Percentiles rank a stretch among this genome's conserved stretches.
Evolutionary conservation across 352 stramenopile genomes (phyloP).

Genomic region (Phytopythium ostracodes): DNA sequence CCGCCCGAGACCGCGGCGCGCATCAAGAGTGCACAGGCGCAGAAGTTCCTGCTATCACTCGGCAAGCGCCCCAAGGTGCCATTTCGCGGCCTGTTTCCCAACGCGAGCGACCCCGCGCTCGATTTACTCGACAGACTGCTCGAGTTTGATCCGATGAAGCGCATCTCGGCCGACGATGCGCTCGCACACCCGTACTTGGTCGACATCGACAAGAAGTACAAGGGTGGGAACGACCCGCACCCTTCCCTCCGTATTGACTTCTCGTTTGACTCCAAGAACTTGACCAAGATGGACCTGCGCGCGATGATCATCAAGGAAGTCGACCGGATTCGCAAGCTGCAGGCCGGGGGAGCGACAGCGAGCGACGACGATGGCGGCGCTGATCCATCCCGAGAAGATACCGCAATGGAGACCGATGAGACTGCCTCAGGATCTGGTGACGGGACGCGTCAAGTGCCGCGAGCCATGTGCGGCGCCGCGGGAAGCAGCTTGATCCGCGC

Average conservation of each 20-base stretch:
- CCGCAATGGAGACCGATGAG: conserved; percentile 7
- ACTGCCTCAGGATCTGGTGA: background rate
- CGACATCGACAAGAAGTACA: conserved; percentile 64
- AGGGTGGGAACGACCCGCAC: conserved; percentile 29
- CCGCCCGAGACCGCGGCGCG: conserved; percentile 30
- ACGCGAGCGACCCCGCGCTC: conserved; percentile 42
- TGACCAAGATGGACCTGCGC: conserved; percentile 62
- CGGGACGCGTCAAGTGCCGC: too few relatives aligned
- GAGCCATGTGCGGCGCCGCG: conserved; percentile 7
- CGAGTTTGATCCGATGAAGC: conserved; percentile 56
- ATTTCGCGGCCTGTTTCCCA: conserved; percentile 48
- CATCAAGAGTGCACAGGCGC: conserved; percentile 73
- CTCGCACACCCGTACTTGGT: conserved; percentile 70
- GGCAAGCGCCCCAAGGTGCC: conserved; percentile 52
- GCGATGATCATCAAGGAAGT: conserved; percentile 72
- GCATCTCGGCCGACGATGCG: conserved; percentile 56
- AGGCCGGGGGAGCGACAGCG: background rate
- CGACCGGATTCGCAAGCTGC: conserved; percentile 38
- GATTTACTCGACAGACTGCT: conserved; percentile 64
- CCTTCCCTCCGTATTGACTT: conserved; percentile 46
- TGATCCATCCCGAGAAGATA: too few relatives aligned
- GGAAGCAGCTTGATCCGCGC: conserved; percentile 38
- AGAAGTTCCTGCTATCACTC: conserved; percentile 64
- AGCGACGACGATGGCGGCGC: background rate
- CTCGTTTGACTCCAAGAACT: conserved; percentile 70